A percentile compares a stretch with the other conserved stretches of the same genome.
Conservation (phyloP, 2,329 filamentous ascomycete species). For the Rachicladosporium sp. region DNA sequence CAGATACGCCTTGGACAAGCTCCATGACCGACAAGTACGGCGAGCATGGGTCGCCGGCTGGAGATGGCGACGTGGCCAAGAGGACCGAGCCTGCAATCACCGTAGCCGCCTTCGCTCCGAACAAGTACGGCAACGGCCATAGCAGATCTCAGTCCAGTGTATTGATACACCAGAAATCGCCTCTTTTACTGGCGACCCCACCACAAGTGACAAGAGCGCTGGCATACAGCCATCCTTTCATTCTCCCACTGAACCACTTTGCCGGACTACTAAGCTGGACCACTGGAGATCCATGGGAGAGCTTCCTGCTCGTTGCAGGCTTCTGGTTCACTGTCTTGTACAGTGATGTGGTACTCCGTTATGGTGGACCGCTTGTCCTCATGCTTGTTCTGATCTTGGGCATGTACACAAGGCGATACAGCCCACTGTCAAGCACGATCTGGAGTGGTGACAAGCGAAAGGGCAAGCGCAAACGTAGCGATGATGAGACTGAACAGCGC, state of each 20-base stretch:
- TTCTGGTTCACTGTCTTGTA: conserved; percentile 87
- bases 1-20: conserved; percentile 40
- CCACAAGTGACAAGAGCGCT: conserved; percentile 88
- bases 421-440: conserved; percentile 74
- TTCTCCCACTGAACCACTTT: conserved; percentile 76
- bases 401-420: conserved; percentile 87
- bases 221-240: conserved; percentile 89
- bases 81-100: conserved; percentile 49
- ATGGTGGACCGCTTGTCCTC: conserved; percentile 70
- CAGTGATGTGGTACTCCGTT: conserved; percentile 66
- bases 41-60: conserved; percentile 27
- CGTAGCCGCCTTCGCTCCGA: conserved; percentile 79
- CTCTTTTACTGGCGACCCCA: conserved; percentile 80
- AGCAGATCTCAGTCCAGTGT: conserved; percentile 35
- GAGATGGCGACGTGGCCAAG: conserved; percentile 12
- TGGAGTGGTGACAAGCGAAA: conserved; percentile 53
- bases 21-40: conserved; percentile 34
- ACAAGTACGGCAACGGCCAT: conserved; percentile 45
- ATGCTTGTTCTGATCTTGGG: conserved; percentile 70
- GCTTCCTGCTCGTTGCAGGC: conserved; percentile 70
- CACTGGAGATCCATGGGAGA: conserved; percentile 88
- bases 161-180: conserved; percentile 92
- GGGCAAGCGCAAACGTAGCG: conserved; percentile 33
- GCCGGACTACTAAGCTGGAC: conserved; percentile 88
- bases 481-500: conserved; percentile 45